Base-by-base conservation (phyloP, 495 filamentous ascomycete species). In the Podospora comata region DNA sequence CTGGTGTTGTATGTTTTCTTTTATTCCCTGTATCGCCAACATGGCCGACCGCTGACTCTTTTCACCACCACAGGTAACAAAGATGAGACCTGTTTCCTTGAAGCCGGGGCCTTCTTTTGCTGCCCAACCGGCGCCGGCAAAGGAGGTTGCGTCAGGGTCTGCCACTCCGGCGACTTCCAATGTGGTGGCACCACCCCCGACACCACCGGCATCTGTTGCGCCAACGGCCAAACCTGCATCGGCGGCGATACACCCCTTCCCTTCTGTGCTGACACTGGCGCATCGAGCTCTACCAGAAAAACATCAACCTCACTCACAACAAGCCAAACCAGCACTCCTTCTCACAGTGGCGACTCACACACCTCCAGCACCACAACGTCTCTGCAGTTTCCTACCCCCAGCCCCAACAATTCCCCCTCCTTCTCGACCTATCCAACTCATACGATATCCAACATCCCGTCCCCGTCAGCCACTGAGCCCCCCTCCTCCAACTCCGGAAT, bases 1-100 rank as follows among this genome's bases (percentile, higher is more conserved):
- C 15, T 74, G 72, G 72, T 74, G 72, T 27, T 74, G 72, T 70
- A 67, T 64, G 70, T 67, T n/a, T 15, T 16, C 56, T 57, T 18
- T 4, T 7, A 34, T 7, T 15, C n/a, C 15, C 15, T 48, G 1
- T 11, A 3, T 3, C 39, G 2, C 39, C 2, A 16, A 48, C 39
- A 9, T 11, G 39, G 15, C 39, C 39, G 13, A 11, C 13, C 39
- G 13, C 39, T 48, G 15, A 48, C 39, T 23, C 23, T 23, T 23
- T 11, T 11, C 39, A 48, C 9, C 30, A 16, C 9, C 39, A 48
- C 39, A 48, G 39, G 39, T 11, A 13, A 13, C 39, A 48, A 48
- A 13, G 39, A 48, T 13, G 39, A 48, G 39, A 48, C 39, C 39
- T 48, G 39, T 11, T 48, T 11, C 13, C 39, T 48, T 11, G 39